Percentiles rank a stretch among this genome's conserved stretches.
Evolutionary conservation across 768 basidiomycete genomes (phyloP).

Genomic region (Agaricus subrufescens): DNA sequence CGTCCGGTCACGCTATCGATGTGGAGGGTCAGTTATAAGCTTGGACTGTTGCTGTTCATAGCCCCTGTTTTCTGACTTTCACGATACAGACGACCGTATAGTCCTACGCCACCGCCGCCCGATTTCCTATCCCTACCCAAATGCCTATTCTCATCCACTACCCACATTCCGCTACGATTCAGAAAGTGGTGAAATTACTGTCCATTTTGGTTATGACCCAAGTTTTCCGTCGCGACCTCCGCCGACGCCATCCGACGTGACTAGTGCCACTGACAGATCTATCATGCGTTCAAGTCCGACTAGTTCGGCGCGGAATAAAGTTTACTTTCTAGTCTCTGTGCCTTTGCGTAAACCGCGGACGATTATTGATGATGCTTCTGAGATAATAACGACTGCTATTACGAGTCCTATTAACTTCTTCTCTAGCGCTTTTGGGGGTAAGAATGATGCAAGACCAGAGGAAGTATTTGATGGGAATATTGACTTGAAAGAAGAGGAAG

Average conservation of each 20-base stretch:
- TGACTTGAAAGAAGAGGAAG: conserved; percentile 73
- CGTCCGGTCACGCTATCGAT: conserved; percentile 79
- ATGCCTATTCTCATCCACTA: conserved; percentile 69
- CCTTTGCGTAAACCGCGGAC: conserved; percentile 66
- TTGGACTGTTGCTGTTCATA: not conserved
- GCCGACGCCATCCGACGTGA: not conserved
- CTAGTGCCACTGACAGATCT: not conserved
- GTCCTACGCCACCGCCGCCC: conserved; percentile 78
- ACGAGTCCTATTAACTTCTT: conserved; percentile 53
- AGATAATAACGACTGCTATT: conserved; percentile 60
- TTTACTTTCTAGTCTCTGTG: conserved; percentile 60
- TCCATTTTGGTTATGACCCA: conserved; percentile 61
- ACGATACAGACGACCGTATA: conserved; percentile 48
- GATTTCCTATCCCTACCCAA: conserved; percentile 73
- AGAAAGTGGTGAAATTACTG: conserved; percentile 52
- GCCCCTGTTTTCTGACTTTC: not conserved
- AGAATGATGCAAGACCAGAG: conserved; percentile 48
- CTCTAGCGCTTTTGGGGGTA: conserved; percentile 27
- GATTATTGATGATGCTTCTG: conserved; percentile 67
- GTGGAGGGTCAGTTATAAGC: conserved; percentile 51
- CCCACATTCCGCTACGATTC: conserved; percentile 62
- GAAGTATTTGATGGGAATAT: conserved; percentile 64
- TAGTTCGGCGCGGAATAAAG: conserved; percentile 51
- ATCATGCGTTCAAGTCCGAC: not conserved
- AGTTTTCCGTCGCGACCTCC: conserved; percentile 42